Conservation (phyloP, 164 flowering plant genomes). For the Akebia trifoliata region DNA sequence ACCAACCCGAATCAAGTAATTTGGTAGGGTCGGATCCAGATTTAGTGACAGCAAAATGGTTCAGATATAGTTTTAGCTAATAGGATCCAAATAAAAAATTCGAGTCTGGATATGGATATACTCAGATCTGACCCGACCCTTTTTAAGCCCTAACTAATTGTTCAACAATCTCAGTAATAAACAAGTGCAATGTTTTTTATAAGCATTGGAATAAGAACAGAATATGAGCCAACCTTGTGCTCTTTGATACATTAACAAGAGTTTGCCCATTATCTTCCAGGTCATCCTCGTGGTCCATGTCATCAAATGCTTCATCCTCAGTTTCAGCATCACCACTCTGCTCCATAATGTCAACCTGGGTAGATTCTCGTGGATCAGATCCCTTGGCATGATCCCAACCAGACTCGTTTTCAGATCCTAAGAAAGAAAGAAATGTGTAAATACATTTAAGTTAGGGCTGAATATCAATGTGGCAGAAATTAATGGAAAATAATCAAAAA, state of each 20-base stretch:
- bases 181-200: neutral
- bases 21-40: too few species aligned
- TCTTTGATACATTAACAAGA: slow-evolving; percentile 19
- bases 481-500: neutral
- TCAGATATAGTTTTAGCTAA: too few species aligned
- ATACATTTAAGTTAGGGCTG: neutral
- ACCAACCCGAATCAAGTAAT: too few species aligned
- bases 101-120: too few species aligned
- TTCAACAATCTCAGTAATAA: neutral
- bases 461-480: neutral
- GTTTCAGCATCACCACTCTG: slow-evolving; percentile 27
- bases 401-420: slow-evolving; percentile 30
- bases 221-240: slow-evolving; percentile 25
- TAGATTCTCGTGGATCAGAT: slow-evolving; percentile 10
- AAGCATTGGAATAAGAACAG: too few species aligned
- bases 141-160: neutral
- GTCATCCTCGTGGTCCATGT: slow-evolving; percentile 32
- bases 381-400: slow-evolving; percentile 10
- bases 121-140: too few species aligned
- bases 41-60: too few species aligned
- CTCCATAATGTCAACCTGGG: slow-evolving; percentile 14
- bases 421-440: neutral
- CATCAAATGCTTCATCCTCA: slow-evolving; percentile 27
- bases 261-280: slow-evolving; percentile 11
- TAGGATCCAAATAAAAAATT: too few species aligned